phyloP scores from a whole-genome alignment of 306 rosid genomes.

The Dryas octopetala region DNA sequence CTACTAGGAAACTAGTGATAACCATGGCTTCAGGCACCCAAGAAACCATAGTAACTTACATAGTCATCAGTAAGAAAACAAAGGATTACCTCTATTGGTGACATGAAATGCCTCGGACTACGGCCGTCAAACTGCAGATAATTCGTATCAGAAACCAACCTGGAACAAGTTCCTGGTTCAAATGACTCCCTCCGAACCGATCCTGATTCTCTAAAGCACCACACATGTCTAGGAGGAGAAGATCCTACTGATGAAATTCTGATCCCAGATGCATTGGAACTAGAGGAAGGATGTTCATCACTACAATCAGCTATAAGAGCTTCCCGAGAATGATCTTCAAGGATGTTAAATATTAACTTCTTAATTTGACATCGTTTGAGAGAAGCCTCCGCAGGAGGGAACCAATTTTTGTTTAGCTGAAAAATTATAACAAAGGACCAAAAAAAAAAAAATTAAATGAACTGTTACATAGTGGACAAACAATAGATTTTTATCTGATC shows the following conservation, averaged over 20 bases:
- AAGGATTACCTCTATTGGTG: slow-evolving; percentile 54
- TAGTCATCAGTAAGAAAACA: slow-evolving; percentile 1
- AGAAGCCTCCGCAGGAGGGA: slow-evolving; percentile 71
- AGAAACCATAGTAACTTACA: background rate
- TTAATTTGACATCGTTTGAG: slow-evolving; percentile 50
- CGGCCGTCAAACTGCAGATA: slow-evolving; percentile 28
- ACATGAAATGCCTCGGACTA: slow-evolving; percentile 29
- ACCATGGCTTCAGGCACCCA: background rate
- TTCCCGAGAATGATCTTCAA: slow-evolving; percentile 34
- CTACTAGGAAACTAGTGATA: background rate
- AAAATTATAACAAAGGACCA: slow-evolving; percentile 4
- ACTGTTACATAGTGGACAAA: background rate
- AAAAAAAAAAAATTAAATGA: background rate
- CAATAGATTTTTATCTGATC: background rate
- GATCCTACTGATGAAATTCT: slow-evolving; percentile 24
- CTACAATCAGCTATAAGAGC: slow-evolving; percentile 28
- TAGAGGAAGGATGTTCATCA: slow-evolving; percentile 28
- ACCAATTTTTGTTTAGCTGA: slow-evolving; percentile 66
- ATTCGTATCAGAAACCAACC: slow-evolving; percentile 25
- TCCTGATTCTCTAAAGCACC: slow-evolving; percentile 34
- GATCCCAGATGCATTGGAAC: slow-evolving; percentile 27
- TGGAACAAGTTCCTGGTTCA: slow-evolving; percentile 18
- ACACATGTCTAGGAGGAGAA: slow-evolving; percentile 28
- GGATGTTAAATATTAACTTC: slow-evolving; percentile 51
- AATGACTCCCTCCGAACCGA: slow-evolving; percentile 22